A percentile compares a stretch with the other conserved stretches of the same genome.
Conservation (phyloP, 495 filamentous ascomycete genomes). For the Endocarpon pusillum region DNA sequence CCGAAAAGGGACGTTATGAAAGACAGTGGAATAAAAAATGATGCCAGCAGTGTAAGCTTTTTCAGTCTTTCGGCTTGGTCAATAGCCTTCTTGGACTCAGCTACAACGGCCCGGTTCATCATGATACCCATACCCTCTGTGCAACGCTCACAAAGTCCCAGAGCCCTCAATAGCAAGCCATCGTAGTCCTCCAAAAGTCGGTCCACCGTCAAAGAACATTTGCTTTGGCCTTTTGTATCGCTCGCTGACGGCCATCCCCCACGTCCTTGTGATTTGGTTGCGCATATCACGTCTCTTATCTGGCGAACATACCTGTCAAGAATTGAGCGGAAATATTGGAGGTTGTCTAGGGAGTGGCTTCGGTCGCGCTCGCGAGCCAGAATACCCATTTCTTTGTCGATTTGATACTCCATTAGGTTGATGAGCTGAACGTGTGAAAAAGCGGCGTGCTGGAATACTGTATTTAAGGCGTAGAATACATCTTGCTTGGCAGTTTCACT, state of each 20-base stretch:
- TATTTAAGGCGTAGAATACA: slow-evolving; percentile 12
- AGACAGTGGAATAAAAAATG: slow-evolving; percentile 3
- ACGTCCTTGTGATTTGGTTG: slow-evolving; percentile 2
- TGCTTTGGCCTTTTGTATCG: slow-evolving; percentile 1
- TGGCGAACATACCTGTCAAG: slow-evolving; percentile 5
- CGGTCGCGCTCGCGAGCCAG: slow-evolving; percentile 7
- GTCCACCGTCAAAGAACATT: no score
- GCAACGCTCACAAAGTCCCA: slow-evolving; percentile 7
- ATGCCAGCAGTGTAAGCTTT: slow-evolving; percentile 15
- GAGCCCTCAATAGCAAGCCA: slow-evolving; percentile 4
- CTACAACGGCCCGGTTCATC: slow-evolving; percentile 12
- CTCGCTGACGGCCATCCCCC: not conserved
- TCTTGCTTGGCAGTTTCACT: slow-evolving; percentile 6
- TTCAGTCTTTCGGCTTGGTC: slow-evolving; percentile 11
- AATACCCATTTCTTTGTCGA: slow-evolving; percentile 6
- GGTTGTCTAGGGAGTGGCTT: slow-evolving; percentile 3
- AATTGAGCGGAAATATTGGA: slow-evolving; percentile 4
- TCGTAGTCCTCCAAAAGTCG: slow-evolving; percentile 13
- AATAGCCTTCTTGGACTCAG: slow-evolving; percentile 16
- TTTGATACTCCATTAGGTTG: slow-evolving; percentile 10
- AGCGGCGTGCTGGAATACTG: slow-evolving; percentile 11
- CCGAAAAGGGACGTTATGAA: slow-evolving; percentile 15
- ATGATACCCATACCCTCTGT: slow-evolving; percentile 10
- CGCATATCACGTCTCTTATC: slow-evolving; percentile 2
- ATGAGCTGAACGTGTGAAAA: slow-evolving; percentile 13